Base-by-base conservation (phyloP, 1,284 basidiomycete genomes). In the Apiotrichum porosum region DNA sequence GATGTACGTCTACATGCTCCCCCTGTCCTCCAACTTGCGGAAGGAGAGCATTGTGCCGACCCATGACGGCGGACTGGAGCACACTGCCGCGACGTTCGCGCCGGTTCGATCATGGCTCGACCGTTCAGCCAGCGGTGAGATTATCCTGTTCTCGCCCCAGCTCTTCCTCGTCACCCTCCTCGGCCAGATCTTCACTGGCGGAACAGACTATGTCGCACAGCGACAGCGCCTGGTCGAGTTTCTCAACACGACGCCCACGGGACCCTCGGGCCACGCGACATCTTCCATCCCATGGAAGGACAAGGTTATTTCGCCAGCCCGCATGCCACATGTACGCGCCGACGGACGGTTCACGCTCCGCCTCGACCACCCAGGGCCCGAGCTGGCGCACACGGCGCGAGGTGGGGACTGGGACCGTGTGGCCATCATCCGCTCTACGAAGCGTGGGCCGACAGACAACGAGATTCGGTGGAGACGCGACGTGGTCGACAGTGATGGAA, bases 1-100 rank as follows among this genome's bases (percentile, higher is more conserved):
- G 43, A 51, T 54, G 52, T 54, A 54, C 45, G 34, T 54, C 17
- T 54, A 54, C 43, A 36, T 54, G 24, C 49, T 54, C 9, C 49
- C 52, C 3, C 31, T 49, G 9, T 36, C 30, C 21, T 31, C 28
- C 15, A 21, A 33, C 21, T n/a, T n/a, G n/a, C n/a, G n/a, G n/a
- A 19, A 5, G 22, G 41, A 28, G 33, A 31, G 30, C 9, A 37
- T 30, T 19, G 32, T 32, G 4, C 38, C 49, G 12, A 37, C 41
- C 21, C 45, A 54, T 43, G 52, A 54, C 23, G 49, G 52, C 22
- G 52, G 52, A 1, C 45, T 54, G 13, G 52, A 54, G 36, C 52
- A 54, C 49, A 54, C 52, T 9, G 38, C 36, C 22, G 46, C 46
- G 9, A 44, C 41, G 26, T 51, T 38, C 26, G 45, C 34, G 22